Percentiles rank a stretch among this genome's conserved stretches.
These are phyloP conservation scores for Cryptococcus maquisensis DNA, from an alignment of 1,284 basidiomycete species.

Conservation along the genomic window DNA sequence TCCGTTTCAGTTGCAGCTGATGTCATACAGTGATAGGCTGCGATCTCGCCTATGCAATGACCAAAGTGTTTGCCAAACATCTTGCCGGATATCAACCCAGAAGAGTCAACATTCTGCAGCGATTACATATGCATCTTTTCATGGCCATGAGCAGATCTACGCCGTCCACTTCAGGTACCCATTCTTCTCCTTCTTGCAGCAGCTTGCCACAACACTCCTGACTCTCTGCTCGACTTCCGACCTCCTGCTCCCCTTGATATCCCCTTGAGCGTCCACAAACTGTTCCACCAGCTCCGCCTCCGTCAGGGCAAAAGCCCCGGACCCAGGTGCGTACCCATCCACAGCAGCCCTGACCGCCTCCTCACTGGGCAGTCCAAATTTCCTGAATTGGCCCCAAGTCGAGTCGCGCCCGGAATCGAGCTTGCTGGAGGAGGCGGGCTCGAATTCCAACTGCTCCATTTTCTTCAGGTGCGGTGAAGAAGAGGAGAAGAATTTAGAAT, in stretches of 20 bases:
- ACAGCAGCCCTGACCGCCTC: constrained; percentile 31
- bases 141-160: background rate
- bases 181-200: constrained; percentile 33
- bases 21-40: too few species aligned
- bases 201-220: constrained; percentile 25
- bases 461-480: constrained; percentile 62
- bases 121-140: background rate
- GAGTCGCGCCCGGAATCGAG: constrained; percentile 27
- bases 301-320: constrained; percentile 45
- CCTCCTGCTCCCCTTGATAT: constrained; percentile 22
- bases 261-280: constrained; percentile 27
- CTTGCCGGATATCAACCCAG: too few species aligned
- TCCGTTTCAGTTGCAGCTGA: too few species aligned
- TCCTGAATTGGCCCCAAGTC: constrained; percentile 46
- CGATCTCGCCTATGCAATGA: too few species aligned
- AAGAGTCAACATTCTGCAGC: too few species aligned
- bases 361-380: constrained; percentile 45
- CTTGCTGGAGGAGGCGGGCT: constrained; percentile 20
- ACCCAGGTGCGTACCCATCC: constrained; percentile 34
- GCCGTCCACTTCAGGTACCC: constrained; percentile 41
- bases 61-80: too few species aligned
- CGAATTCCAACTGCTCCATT: constrained; percentile 48
- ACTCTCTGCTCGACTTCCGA: constrained; percentile 29
- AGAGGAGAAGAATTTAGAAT: constrained; percentile 31
- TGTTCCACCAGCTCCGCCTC: constrained; percentile 38